Percentiles rank a stretch among this genome's conserved stretches.
These are phyloP conservation scores for Nidularia sp. DNA, from an alignment of 768 basidiomycete species.

Conservation along the genomic window DNA sequence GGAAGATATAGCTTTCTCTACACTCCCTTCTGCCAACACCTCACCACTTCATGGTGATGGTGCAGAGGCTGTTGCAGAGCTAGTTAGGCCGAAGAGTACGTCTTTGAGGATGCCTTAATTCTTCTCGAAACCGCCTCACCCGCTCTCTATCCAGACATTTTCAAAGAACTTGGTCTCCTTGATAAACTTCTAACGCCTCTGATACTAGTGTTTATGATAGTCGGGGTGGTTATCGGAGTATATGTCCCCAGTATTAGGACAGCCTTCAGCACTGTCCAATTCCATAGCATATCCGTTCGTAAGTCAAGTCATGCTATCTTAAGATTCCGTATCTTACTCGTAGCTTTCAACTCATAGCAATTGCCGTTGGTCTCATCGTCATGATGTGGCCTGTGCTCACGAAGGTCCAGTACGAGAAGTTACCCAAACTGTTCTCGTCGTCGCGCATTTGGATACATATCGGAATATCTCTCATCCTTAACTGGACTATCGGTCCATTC, in stretches of 20 bases:
- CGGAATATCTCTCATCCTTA: slow-evolving; percentile 60
- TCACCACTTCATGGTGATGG: too few relatives aligned
- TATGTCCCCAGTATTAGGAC: slow-evolving; percentile 55
- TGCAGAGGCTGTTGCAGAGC: not conserved
- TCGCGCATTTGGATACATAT: slow-evolving; percentile 64
- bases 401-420: slow-evolving; percentile 72
- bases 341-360: slow-evolving; percentile 47
- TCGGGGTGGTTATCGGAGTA: slow-evolving; percentile 72
- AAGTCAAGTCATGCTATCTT: slow-evolving; percentile 37
- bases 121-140: not conserved
- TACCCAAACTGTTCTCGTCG: slow-evolving; percentile 54
- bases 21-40: too few relatives aligned
- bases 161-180: slow-evolving; percentile 39
- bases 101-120: not conserved
- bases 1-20: too few relatives aligned
- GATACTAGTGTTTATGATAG: slow-evolving; percentile 69
- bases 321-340: not conserved
- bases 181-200: slow-evolving; percentile 64
- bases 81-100: not conserved
- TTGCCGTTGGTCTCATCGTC: slow-evolving; percentile 74
- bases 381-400: slow-evolving; percentile 88
- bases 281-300: slow-evolving; percentile 77
- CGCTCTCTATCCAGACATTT: slow-evolving; percentile 20
- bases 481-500: slow-evolving; percentile 80
- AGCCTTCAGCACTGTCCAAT: slow-evolving; percentile 57